Percentiles rank a stretch among this genome's conserved stretches.
phyloP scores from a whole-genome alignment of 73 alveolate genomes.

The Paramecium pentaurelia region DNA sequence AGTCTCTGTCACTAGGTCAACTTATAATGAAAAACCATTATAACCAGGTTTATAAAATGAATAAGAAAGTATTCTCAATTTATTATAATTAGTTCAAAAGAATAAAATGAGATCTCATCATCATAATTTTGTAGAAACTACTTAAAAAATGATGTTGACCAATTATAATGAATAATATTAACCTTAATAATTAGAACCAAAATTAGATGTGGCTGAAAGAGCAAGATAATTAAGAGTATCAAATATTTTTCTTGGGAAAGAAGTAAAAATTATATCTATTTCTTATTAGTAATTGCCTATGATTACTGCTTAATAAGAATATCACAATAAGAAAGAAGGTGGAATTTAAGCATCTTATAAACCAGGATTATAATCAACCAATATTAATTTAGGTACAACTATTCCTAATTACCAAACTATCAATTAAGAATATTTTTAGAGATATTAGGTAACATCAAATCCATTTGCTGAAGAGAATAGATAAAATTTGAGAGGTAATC shows the following conservation, averaged over 20 bases:
- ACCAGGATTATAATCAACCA: neutral
- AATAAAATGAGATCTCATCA: slow-evolving; percentile 62
- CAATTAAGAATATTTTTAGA: neutral
- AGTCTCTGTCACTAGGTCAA: slow-evolving; percentile 25
- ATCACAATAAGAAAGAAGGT: neutral
- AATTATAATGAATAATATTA: slow-evolving; percentile 49
- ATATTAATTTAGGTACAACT: neutral
- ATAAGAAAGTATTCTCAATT: neutral
- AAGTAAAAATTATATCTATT: neutral
- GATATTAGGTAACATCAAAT: neutral
- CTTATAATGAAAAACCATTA: slow-evolving; percentile 39
- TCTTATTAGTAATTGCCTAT: neutral
- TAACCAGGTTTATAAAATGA: slow-evolving; percentile 53
- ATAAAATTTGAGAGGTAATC: slow-evolving; percentile 19
- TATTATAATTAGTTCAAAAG: neutral
- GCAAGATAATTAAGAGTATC: neutral
- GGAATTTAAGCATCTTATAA: neutral
- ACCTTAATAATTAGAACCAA: neutral
- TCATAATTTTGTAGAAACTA: slow-evolving; percentile 57
- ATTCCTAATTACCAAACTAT: neutral
- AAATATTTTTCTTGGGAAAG: slow-evolving; percentile 8
- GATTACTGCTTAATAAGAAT: neutral
- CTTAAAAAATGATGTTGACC: slow-evolving; percentile 43
- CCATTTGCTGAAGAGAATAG: slow-evolving; percentile 39
- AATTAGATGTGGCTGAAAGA: neutral